These are phyloP conservation scores for Leishmania tarentolae DNA, from an alignment of 208 protist genomes.

Conservation along the genomic window DNA sequence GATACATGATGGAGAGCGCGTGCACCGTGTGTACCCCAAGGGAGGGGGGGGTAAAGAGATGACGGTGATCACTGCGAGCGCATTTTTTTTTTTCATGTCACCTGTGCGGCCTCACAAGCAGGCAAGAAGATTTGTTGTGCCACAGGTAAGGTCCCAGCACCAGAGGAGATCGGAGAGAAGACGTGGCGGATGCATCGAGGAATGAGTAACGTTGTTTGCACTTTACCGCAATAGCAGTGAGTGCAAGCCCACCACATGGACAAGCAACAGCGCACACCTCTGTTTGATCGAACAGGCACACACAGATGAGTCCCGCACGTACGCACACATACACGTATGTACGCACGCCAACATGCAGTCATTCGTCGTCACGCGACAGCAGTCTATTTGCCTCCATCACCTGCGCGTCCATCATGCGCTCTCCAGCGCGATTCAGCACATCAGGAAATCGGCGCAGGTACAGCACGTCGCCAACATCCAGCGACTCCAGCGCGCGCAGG, in stretches of 20 bases:
- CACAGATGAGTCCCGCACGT: not conserved
- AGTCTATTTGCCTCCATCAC: slow-evolving; percentile 75
- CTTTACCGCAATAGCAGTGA: not conserved
- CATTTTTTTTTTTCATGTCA: not conserved
- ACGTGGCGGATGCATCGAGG: not conserved
- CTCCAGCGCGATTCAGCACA: slow-evolving; percentile 27
- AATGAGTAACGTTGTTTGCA: not conserved
- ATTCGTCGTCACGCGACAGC: slow-evolving; percentile 34
- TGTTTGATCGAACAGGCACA: not conserved
- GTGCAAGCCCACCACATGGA: not conserved
- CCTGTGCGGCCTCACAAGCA: not conserved
- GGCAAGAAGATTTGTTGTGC: not conserved
- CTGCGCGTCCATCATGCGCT: slow-evolving; percentile 61
- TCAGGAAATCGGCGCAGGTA: slow-evolving; percentile 72
- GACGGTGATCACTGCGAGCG: not conserved
- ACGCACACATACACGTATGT: not conserved
- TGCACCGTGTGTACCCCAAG: not conserved
- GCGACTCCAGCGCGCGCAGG: slow-evolving; percentile 61
- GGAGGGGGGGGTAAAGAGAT: not conserved
- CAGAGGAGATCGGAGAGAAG: not conserved
- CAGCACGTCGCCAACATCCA: slow-evolving; percentile 75
- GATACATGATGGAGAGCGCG: not conserved
- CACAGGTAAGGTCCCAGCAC: not conserved
- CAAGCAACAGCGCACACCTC: not conserved
- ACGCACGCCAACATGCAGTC: not conserved